Evolutionary conservation across 2,329 filamentous ascomycete genomes (phyloP), one percentile per base, ranked within the genome.

Genomic region (Lizonia empirigonia): DNA sequence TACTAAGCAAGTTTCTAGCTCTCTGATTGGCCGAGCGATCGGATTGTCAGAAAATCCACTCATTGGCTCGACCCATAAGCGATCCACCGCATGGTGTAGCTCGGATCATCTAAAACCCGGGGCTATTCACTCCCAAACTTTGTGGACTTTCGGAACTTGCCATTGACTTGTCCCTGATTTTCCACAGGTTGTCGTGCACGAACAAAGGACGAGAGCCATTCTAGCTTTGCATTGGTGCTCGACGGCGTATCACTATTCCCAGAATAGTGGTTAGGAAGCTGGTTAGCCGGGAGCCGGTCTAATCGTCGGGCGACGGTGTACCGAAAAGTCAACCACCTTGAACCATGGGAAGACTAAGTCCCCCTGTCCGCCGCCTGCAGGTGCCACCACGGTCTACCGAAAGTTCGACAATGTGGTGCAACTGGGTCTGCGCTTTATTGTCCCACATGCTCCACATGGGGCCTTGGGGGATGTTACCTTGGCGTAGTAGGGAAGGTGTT

Each of bases 361-460:
- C n/a, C 20, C 24, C 26, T 37, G 10, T 24, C 4, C 36, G 15
- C 30, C 41, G 24, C 36, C 26, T 9, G 12, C 12, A 15, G 34
- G 12, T 32, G 48, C 27, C 22, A 19, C 38, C n/a, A n/a, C n/a
- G n/a, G n/a, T n/a, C n/a, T 13, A 30, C 30, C 41, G 30, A 29
- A 7, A 30, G 41, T 46, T 41, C 42, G 36, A 46, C 32, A 36
- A 46, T 51, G 49, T 46, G 41, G 48, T 40, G 36, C 48, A 32
- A 13, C 24, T 41, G 44, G 36, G 36, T 19, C 29, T 13, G 27
- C 13, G n/a, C 24, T 36, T 32, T 16, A 32, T 22, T 26, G 49
- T 51, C 37, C 49, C 40, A 50, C 47, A 44, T 44, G 47, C 23
- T 35, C 45, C 45, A 48, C 36, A 41, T 48, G 36, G 30, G 37